A percentile compares a stretch with the other conserved stretches of the same genome.
phyloP scores from a whole-genome alignment of 1,139 yeast genomes.

The Pichiaceae sp. region DNA sequence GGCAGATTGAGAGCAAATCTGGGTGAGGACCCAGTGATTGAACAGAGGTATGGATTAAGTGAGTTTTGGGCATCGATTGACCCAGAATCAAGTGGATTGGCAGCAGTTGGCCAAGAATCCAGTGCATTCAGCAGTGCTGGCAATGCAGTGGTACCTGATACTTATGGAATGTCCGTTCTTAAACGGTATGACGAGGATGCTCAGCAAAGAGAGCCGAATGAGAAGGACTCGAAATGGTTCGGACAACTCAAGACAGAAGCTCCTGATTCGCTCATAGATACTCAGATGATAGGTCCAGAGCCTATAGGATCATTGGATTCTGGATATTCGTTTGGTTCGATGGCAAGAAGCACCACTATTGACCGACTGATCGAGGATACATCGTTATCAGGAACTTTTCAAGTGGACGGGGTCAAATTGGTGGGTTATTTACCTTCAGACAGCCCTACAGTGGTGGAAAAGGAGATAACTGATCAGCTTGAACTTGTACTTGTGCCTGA shows the following conservation, averaged over 20 bases:
- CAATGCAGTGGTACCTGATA: too few species aligned
- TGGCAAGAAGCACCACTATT: not conserved
- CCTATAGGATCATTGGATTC: not conserved
- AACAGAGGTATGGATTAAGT: not conserved
- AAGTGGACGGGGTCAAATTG: not conserved
- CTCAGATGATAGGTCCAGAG: not conserved
- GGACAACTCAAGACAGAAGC: not conserved
- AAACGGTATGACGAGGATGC: too few species aligned
- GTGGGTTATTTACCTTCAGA: slow-evolving; percentile 1
- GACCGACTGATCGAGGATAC: not conserved
- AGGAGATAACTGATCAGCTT: not conserved
- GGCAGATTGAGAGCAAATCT: not conserved
- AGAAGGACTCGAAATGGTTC: too few species aligned
- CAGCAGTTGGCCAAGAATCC: too few species aligned
- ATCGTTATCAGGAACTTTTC: not conserved
- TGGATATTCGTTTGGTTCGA: not conserved
- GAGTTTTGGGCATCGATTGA: too few species aligned
- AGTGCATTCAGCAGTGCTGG: too few species aligned
- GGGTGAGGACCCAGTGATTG: not conserved
- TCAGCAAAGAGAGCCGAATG: too few species aligned
- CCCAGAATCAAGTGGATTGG: too few species aligned
- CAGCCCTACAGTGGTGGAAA: not conserved
- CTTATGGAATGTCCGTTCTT: too few species aligned
- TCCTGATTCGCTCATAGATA: not conserved
- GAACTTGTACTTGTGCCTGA: not conserved